A percentile compares a stretch with the other conserved stretches of the same genome.
These are phyloP conservation scores for Torrubiella hemipterigena DNA, from an alignment of 2,329 filamentous ascomycete species.

Conservation along the genomic window DNA sequence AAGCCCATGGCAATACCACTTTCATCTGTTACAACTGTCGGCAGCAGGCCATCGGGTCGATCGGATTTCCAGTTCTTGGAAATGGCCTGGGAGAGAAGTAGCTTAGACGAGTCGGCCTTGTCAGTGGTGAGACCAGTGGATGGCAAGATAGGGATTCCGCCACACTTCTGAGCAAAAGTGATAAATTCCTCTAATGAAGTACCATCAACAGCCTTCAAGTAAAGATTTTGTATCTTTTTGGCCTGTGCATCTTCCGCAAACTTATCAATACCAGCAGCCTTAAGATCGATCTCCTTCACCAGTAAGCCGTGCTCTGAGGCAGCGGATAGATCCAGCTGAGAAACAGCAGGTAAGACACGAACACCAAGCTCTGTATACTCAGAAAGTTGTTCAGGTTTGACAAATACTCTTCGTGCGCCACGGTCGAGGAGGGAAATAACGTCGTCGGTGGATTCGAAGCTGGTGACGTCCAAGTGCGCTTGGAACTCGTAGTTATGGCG, in stretches of 20 bases:
- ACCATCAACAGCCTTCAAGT: constrained; percentile 36
- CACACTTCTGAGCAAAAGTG: constrained; percentile 33
- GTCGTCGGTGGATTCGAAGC: constrained; percentile 56
- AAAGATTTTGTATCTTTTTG: constrained; percentile 34
- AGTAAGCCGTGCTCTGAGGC: constrained; percentile 38
- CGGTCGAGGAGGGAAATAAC: constrained; percentile 72
- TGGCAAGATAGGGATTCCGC: constrained; percentile 63
- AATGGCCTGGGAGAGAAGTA: constrained; percentile 56
- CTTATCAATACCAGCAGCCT: constrained; percentile 23
- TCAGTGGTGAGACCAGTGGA: constrained; percentile 58
- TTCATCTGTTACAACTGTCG: constrained; percentile 87
- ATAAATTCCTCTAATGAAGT: constrained; percentile 33
- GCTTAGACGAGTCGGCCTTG: constrained; percentile 42
- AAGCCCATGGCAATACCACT: constrained; percentile 72
- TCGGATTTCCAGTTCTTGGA: constrained; percentile 70
- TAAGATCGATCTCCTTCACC: constrained; percentile 38
- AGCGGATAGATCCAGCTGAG: constrained; percentile 30
- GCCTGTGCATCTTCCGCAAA: constrained; percentile 33
- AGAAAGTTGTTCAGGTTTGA: constrained; percentile 56
- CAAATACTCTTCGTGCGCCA: constrained; percentile 77
- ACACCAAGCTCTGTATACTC: constrained; percentile 43
- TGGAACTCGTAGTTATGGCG: constrained; percentile 39
- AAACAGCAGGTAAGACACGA: constrained; percentile 41
- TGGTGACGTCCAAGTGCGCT: constrained; percentile 67
- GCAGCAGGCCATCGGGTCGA: constrained; percentile 68